Base-by-base conservation (phyloP, 495 filamentous ascomycete species). In the Xylaria nigripes region DNA sequence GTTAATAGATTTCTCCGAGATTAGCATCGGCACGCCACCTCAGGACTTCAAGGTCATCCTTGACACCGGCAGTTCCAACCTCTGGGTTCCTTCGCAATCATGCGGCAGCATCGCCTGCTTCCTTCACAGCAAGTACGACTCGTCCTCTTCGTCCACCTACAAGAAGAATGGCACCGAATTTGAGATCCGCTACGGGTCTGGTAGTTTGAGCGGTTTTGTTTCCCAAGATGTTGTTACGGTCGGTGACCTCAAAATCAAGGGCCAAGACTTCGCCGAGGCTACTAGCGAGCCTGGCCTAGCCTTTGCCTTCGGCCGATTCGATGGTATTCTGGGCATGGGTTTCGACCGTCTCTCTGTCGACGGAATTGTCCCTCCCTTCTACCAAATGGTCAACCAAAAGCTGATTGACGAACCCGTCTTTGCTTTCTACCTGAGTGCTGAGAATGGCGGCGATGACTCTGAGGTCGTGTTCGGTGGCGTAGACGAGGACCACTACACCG, bases 81-180 rank as follows among this genome's bases (percentile, higher is more conserved):
- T 99, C 50, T 99, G 94, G 94, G 94, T 99, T 49, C 94, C 94
- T 3, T 96, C 90, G 2, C 75, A 78, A 13, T 77, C 89, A 60
- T 99, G 94, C 70, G 86, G 83, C 63, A 96, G 92, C 48, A 99
- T 99, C 62, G 94, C 94, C 56, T 99, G 94, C 80, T 99, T 90
- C 70, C 85, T 99, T 53, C 94, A 99, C 78, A 81, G 69, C 69
- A 99, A 92, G 78, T 99, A 95, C 72, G 93, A 97, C 70, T 90
- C 88, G 47, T 89, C 86, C 24, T 70, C 83, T 1, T 99, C 94
- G 38, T 90, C 83, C 25, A 87, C 90, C n/a, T 95, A 89, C 81
- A 85, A 93, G 80, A 77, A 84, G 76, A 99, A 99, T 59, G 94
- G 94, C 51, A 83, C 86, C 43, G 76, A 81, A 16, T 99, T 99